Evolutionary conservation across 148 eudicot species (phyloP), one percentile per base, ranked within the genome.

Genomic region (Gaultheria prostrata): DNA sequence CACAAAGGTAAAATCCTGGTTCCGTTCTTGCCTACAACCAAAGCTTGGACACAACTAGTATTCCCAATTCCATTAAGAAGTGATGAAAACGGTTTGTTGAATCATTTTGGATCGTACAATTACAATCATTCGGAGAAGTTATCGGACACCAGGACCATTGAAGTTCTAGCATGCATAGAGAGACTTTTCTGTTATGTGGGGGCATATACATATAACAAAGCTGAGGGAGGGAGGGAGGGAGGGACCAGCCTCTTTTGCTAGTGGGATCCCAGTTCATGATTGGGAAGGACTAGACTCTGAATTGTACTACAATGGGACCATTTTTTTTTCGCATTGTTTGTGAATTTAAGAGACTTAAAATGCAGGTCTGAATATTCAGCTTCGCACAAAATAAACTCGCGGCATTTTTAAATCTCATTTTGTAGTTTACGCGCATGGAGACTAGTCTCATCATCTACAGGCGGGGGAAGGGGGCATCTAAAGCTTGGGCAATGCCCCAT

Each of bases 131-230:
- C 4, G 46, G 75, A 18, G 21, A 70, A 32, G 9, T 70, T 70
- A 70, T 30, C 15, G 74, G 33, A 15, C 33, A n/a, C 14, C 75
- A 28, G 75, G 75, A 71, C 75, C 75, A 71, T 33, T 67, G 75
- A 45, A 33, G 46, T 33, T 71, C 45, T 32, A 17, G 21, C 43
- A 33, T 71, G 46, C 12, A 32, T 30, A 14, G 74, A 14, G 20
- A 70, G 32, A 14, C 74, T 32, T 70, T 70, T 30, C 17, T 13
- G 61, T 15, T 13, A 13, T 15, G 21, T 56, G 61, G 61, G 61
- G 39, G 39, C 72, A 26, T 8, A 65, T 65, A 39, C 18, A 69
- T 12, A 6, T 13, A 6, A 32, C 6, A 70, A 65, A 65, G 71
- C 71, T 32, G 28, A 28, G 18, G n/a, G n/a, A n/a, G n/a, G n/a